Evolutionary conservation across 441 rosid genomes (phyloP).

Genomic region (Eruca vesicaria): DNA sequence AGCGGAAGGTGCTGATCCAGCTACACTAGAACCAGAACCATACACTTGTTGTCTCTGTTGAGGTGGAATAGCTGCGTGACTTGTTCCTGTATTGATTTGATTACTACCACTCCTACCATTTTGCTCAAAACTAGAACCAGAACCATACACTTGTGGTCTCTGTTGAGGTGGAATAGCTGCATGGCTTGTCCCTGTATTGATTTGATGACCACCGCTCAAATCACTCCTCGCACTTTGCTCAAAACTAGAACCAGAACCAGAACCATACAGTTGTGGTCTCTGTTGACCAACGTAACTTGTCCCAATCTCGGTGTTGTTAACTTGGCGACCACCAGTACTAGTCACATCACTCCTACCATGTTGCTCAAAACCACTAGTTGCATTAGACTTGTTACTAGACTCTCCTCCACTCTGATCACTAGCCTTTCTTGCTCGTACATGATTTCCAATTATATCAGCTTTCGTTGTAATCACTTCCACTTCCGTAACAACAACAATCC

Average conservation of each 20-base stretch:
- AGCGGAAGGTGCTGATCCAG: slow-evolving; percentile 38
- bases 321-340: slow-evolving; percentile 28
- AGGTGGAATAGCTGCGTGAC: slow-evolving; percentile 20
- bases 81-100: slow-evolving; percentile 38
- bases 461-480: slow-evolving; percentile 50
- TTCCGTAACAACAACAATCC: slow-evolving; percentile 67
- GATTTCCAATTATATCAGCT: slow-evolving; percentile 52
- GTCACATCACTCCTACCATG: slow-evolving; percentile 38
- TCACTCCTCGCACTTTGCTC: slow-evolving; percentile 45
- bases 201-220: slow-evolving; percentile 25
- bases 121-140: too few species aligned
- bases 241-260: slow-evolving; percentile 23
- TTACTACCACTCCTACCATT: too few species aligned
- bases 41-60: slow-evolving; percentile 37
- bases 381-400: slow-evolving; percentile 22
- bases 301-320: slow-evolving; percentile 35
- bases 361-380: slow-evolving; percentile 32
- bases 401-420: slow-evolving; percentile 35
- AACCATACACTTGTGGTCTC: too few species aligned
- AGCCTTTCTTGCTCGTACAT: slow-evolving; percentile 39
- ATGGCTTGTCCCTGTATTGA: too few species aligned
- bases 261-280: slow-evolving; percentile 36
- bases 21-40: too few species aligned
- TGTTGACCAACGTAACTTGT: slow-evolving; percentile 33
- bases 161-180: too few species aligned